These are phyloP conservation scores for Coccomyxa sp. DNA, from an alignment of 139 green algal species.

Conservation along the genomic window DNA sequence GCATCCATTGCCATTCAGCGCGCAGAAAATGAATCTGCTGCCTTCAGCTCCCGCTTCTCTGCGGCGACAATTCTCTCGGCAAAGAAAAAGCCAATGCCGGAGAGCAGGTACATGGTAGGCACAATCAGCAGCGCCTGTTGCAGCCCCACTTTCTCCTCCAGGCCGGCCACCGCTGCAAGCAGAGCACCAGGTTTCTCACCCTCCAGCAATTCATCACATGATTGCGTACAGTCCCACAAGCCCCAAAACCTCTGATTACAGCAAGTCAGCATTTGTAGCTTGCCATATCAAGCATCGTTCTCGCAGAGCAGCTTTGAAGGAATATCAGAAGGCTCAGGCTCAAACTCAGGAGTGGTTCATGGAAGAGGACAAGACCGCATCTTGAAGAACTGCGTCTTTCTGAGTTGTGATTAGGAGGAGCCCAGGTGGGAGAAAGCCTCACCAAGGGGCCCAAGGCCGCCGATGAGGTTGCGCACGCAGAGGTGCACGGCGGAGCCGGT, in stretches of 20 bases:
- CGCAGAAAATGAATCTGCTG: neutral
- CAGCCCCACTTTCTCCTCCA: slow-evolving; percentile 41
- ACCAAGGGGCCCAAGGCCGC: slow-evolving; percentile 64
- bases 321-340: neutral
- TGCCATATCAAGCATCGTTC: too few species aligned
- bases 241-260: too few species aligned
- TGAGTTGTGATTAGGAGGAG: too few species aligned
- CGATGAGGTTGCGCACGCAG: slow-evolving; percentile 78
- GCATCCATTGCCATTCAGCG: neutral
- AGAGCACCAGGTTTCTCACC: neutral
- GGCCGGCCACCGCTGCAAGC: slow-evolving; percentile 19
- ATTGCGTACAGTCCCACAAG: too few species aligned
- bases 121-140: slow-evolving; percentile 77
- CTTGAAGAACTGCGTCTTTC: too few species aligned
- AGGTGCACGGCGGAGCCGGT: slow-evolving; percentile 74
- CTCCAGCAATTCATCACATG: too few species aligned
- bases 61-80: slow-evolving; percentile 41
- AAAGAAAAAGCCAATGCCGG: slow-evolving; percentile 55
- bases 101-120: slow-evolving; percentile 59
- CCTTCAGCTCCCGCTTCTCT: neutral
- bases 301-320: neutral
- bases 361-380: neutral
- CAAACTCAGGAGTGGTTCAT: neutral
- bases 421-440: neutral
- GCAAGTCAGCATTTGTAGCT: too few species aligned